phyloP scores from a whole-genome alignment of 805 yeast species.

The Pachysolen tannophilus region DNA sequence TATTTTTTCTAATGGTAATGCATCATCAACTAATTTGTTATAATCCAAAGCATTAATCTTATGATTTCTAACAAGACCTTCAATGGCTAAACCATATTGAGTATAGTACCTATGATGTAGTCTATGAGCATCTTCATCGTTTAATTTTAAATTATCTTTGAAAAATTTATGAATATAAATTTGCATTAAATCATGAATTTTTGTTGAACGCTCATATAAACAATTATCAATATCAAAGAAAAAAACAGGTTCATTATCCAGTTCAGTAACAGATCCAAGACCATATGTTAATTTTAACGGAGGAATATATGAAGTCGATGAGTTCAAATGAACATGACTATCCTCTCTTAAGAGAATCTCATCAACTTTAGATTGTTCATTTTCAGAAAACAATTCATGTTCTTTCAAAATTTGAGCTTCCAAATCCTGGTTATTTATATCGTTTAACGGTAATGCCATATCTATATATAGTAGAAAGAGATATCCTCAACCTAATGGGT shows the following conservation, averaged over 20 bases:
- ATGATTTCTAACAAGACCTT: constrained; percentile 68
- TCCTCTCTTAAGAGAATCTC: constrained; percentile 8
- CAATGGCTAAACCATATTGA: constrained; percentile 87
- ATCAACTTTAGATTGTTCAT: too few relatives aligned
- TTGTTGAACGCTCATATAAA: constrained; percentile 64
- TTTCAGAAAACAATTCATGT: neutral
- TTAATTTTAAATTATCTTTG: constrained; percentile 49
- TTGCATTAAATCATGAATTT: constrained; percentile 84
- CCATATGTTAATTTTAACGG: constrained; percentile 19
- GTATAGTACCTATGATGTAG: constrained; percentile 73
- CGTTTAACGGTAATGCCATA: constrained; percentile 10
- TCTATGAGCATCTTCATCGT: constrained; percentile 64
- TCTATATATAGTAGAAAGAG: too few relatives aligned
- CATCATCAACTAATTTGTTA: constrained; percentile 84
- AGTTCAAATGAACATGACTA: constrained; percentile 5
- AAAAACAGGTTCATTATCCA: constrained; percentile 32
- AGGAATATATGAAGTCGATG: constrained; percentile 16
- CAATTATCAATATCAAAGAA: constrained; percentile 95
- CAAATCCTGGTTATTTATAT: constrained; percentile 1
- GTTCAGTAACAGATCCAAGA: constrained; percentile 18
- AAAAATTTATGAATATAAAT: constrained; percentile 77
- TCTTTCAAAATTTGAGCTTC: constrained; percentile 3
- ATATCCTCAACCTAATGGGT: too few relatives aligned
- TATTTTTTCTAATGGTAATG: constrained; percentile 78
- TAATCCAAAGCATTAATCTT: constrained; percentile 84